Conservation (phyloP, 139 green algal species). For the Chlamydomonas sp. region DNA sequence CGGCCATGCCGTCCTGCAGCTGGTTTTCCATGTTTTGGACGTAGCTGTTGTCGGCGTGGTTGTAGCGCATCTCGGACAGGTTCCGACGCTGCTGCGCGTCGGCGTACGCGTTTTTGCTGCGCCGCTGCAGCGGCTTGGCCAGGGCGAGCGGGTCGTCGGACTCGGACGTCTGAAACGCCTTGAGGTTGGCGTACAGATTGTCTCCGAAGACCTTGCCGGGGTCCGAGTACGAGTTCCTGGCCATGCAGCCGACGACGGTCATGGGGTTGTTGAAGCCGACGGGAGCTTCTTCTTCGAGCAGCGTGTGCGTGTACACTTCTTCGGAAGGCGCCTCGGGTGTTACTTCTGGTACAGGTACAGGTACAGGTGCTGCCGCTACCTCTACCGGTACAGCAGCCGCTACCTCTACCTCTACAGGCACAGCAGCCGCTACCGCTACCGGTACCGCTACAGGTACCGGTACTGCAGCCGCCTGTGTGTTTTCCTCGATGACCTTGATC, state of each 20-base stretch:
- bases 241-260: not conserved
- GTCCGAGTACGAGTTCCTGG: not conserved
- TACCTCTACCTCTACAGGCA: not conserved
- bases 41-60: not conserved
- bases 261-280: not conserved
- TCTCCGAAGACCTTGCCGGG: not conserved
- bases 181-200: not conserved
- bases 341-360: not conserved
- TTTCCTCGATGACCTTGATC: not conserved
- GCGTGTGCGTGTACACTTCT: not conserved
- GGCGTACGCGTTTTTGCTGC: not conserved
- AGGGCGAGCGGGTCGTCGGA: not conserved
- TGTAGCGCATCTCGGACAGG: not conserved
- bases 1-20: not conserved
- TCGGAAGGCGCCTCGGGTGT: not conserved
- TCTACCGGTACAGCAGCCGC: not conserved
- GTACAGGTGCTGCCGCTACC: not conserved
- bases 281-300: too few relatives aligned
- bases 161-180: not conserved
- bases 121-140: not conserved
- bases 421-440: not conserved
- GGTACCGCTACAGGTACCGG: not conserved
- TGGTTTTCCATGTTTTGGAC: not conserved
- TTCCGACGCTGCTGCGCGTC: not conserved
- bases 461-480: not conserved